Evolutionary conservation across 495 filamentous ascomycete genomes (phyloP), one percentile per base, ranked within the genome.

Genomic region (Bombardia bombarda): DNA sequence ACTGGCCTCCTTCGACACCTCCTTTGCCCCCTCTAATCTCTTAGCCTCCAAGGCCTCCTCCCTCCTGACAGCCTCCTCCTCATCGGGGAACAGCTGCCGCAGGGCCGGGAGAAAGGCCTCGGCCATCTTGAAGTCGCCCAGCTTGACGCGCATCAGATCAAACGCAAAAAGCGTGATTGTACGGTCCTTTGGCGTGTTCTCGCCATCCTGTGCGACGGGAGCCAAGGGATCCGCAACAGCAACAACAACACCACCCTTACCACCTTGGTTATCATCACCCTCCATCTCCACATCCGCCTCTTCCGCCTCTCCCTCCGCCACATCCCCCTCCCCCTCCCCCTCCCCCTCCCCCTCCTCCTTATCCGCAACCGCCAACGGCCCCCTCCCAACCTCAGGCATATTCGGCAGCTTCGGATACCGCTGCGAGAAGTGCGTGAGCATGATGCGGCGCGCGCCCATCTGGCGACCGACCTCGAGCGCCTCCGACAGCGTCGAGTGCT

Each of bases 361-460:
- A 41, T 41, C 67, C 25, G 40, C 61, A 54, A 39, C 56, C n/a
- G n/a, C n/a, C n/a, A n/a, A n/a, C n/a, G n/a, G n/a, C n/a, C n/a
- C n/a, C n/a, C n/a, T n/a, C n/a, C n/a, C n/a, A n/a, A n/a, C n/a
- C n/a, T n/a, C n/a, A n/a, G n/a, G n/a, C 50, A 84, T 61, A 8
- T 72, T 61, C 5, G 84, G 80, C 19, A 90, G 55, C 65, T 96
- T 95, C 53, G 87, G 85, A 62, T 98, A 98, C n/a, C 92, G 71
- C 61, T 98, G 92, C 23, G 79, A 85, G 65, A 98, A 98, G 64
- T 98, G 92, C 18, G 93, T 97, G 32, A 98, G 69, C 42, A 96
- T 52, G 14, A 90, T 76, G 17, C 82, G 67, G 40, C 75, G 71
- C 1, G 89, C 90, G 12, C 73, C 55, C 93, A 98, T 98, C 21